Conservation (phyloP, 176 grass and related monocot species). For the Triticum timopheevii region DNA sequence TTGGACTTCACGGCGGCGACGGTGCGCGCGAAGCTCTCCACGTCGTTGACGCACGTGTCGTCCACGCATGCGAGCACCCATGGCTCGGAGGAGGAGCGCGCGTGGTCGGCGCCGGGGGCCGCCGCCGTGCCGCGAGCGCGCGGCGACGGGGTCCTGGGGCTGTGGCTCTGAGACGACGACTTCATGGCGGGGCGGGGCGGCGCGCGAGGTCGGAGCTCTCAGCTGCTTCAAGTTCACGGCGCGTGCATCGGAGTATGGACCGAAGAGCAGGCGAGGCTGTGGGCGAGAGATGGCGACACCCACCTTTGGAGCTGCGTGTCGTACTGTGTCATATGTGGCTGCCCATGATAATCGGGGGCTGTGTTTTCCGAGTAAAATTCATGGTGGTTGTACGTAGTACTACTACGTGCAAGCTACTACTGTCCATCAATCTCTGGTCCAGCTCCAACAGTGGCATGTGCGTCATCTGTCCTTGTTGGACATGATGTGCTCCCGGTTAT, state of each 20-base stretch:
- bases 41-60: slow-evolving; percentile 57
- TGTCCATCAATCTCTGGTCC: not conserved
- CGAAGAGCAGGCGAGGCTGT: not conserved
- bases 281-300: not conserved
- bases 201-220: not conserved
- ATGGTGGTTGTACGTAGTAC: not conserved
- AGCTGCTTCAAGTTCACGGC: not conserved
- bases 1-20: slow-evolving; percentile 70
- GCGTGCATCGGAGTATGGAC: not conserved
- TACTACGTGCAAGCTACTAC: not conserved
- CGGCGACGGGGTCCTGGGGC: slow-evolving; percentile 44
- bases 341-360: not conserved
- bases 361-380: not conserved
- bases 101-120: not conserved
- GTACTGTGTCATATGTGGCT: not conserved
- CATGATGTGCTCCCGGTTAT: not conserved
- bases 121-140: slow-evolving; percentile 4
- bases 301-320: not conserved
- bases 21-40: slow-evolving; percentile 75
- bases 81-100: slow-evolving; percentile 38
- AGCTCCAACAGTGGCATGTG: not conserved
- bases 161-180: slow-evolving; percentile 45
- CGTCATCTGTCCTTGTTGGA: not conserved
- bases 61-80: slow-evolving; percentile 48
- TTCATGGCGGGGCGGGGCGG: slow-evolving; percentile 36